phyloP scores from a whole-genome alignment of 2,329 filamentous ascomycete species.

The Blastomyces emzantsi region DNA sequence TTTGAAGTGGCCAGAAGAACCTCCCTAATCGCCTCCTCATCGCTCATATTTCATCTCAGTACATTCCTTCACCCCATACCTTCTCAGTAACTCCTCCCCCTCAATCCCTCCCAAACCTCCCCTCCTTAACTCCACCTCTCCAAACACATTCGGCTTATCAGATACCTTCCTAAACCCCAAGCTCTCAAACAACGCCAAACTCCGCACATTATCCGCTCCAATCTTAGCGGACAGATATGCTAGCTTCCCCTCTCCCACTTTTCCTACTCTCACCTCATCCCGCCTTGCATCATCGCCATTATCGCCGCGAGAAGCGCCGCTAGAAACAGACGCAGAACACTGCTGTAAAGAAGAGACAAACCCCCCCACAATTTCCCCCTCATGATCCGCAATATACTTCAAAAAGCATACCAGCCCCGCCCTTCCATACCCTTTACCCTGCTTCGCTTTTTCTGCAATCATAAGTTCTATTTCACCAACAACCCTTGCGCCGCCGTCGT shows the following conservation, averaged over 20 bases:
- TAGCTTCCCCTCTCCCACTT: slow-evolving; percentile 16
- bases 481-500: slow-evolving; percentile 17
- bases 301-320: background rate
- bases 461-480: slow-evolving; percentile 79
- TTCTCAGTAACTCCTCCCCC: slow-evolving; percentile 23
- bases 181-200: slow-evolving; percentile 52
- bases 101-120: slow-evolving; percentile 23
- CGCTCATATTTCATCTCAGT: slow-evolving; percentile 30
- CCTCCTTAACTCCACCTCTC: slow-evolving; percentile 53
- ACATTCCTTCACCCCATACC: slow-evolving; percentile 31
- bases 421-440: slow-evolving; percentile 56
- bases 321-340: background rate
- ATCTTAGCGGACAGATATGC: slow-evolving; percentile 54
- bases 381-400: slow-evolving; percentile 53
- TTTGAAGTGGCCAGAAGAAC: background rate
- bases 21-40: background rate
- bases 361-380: slow-evolving; percentile 49
- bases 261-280: slow-evolving; percentile 11
- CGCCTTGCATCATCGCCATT: background rate
- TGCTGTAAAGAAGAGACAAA: slow-evolving; percentile 30
- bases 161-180: slow-evolving; percentile 47
- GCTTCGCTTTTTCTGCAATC: slow-evolving; percentile 56
- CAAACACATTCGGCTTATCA: slow-evolving; percentile 54
- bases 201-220: slow-evolving; percentile 46
- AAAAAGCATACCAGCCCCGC: slow-evolving; percentile 60